These are phyloP conservation scores for Pythium sp. DNA, from an alignment of 352 stramenopile species.

Conservation along the genomic window DNA sequence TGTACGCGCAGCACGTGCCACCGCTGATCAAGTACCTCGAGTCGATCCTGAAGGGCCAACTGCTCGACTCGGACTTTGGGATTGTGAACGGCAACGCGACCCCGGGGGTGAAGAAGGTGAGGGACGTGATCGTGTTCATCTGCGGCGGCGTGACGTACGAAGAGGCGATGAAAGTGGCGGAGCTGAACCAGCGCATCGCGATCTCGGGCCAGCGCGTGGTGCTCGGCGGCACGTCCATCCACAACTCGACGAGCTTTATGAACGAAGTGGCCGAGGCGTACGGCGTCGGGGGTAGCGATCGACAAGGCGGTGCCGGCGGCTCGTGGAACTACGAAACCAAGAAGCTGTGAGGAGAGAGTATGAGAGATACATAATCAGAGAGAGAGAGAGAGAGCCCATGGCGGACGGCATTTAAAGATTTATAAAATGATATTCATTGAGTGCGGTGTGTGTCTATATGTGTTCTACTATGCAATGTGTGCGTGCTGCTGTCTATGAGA, in stretches of 20 bases:
- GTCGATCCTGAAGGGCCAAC: conserved; percentile 70
- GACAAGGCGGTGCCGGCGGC: conserved; percentile 8
- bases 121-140: conserved; percentile 98
- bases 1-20: conserved; percentile 98
- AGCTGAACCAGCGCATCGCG: conserved; percentile 92
- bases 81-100: conserved; percentile 97
- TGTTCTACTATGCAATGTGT: background rate
- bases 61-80: conserved; percentile 84
- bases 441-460: background rate
- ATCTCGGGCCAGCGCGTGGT: conserved; percentile 89
- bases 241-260: conserved; percentile 98
- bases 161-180: conserved; percentile 96
- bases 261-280: conserved; percentile 86
- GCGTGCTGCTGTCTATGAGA: background rate
- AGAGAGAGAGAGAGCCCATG: background rate
- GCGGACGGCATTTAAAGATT: conserved; percentile 1
- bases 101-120: conserved; percentile 94
- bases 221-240: conserved; percentile 94
- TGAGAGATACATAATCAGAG: background rate
- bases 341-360: conserved; percentile 32
- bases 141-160: conserved; percentile 98
- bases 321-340: conserved; percentile 64
- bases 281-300: conserved; percentile 30
- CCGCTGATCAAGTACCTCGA: conserved; percentile 94
- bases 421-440: conserved; percentile 8